phyloP scores from a whole-genome alignment of 2,329 filamentous ascomycete species.

The Paradendryphiella salina region DNA sequence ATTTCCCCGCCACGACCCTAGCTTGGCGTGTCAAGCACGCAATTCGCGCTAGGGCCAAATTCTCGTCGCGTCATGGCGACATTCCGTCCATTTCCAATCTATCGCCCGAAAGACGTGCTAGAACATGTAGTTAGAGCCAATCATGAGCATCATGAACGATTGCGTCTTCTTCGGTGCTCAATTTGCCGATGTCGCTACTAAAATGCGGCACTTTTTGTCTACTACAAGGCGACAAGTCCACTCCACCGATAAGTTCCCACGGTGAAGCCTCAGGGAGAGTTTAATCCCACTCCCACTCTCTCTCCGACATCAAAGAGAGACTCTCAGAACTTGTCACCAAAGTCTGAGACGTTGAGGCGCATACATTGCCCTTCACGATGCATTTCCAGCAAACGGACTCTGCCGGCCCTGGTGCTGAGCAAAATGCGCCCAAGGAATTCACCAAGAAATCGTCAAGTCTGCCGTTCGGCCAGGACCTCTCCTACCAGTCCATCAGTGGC shows the following conservation, averaged over 20 bases:
- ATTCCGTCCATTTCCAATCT: constrained; percentile 30
- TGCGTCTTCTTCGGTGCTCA: constrained; percentile 32
- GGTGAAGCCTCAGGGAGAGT: constrained; percentile 21
- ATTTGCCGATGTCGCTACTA: constrained; percentile 37
- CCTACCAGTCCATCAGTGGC: constrained; percentile 68
- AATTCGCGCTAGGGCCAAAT: constrained; percentile 37
- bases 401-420: constrained; percentile 42
- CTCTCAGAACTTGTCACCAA: constrained; percentile 3
- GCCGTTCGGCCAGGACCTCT: constrained; percentile 57
- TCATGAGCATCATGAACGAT: constrained; percentile 28
- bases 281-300: constrained; percentile 14
- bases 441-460: constrained; percentile 53
- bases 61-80: constrained; percentile 33
- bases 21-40: constrained; percentile 24
- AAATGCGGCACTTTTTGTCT: constrained; percentile 22
- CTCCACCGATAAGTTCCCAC: constrained; percentile 15
- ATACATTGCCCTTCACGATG: constrained; percentile 33
- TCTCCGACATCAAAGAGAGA: constrained; percentile 13
- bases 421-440: constrained; percentile 41
- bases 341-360: constrained; percentile 16
- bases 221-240: constrained; percentile 16
- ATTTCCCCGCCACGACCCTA: constrained; percentile 15
- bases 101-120: constrained; percentile 28
- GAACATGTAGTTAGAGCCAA: constrained; percentile 29
- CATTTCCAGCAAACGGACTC: constrained; percentile 46